Base-by-base conservation (phyloP, 2,329 filamentous ascomycete genomes). In the Coniochaeta hoffmannii region DNA sequence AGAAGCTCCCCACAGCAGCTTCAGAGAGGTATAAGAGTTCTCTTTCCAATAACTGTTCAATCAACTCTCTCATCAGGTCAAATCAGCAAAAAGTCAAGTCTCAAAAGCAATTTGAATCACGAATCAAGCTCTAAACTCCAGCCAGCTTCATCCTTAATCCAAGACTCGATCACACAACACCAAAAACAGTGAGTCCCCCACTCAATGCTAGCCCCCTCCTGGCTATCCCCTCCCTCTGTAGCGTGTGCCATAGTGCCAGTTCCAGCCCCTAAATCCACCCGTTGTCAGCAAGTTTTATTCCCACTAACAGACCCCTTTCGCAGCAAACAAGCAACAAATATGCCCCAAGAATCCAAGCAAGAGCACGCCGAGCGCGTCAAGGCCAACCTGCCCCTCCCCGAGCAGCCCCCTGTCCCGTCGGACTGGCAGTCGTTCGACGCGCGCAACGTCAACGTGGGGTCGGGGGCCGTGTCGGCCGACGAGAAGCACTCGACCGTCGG, bases 361-460 rank as follows among this genome's bases (percentile, higher is more conserved):
- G 75, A 86, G 55, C 75, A 87, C 70, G 87, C 92, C 66, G 81
- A 85, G 53, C 73, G 88, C 69, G 78, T 78, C 65, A 79, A 86
- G 73, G 73, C 84, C 69, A 90, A 90, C 72, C 84, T 95, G 31
- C 88, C 88, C 53, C 82, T 92, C 53, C 90, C 89, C 17, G 88
- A 93, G 2, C 78, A 92, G 61, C 89, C 89, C 22, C 88, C 88
- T 1, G 74, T 72, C n/a, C 73, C 83, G n/a, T 88, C 87, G 5
- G 89, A 94, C 76, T 91, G 85, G 79, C 85, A 92, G 68, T 89
- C 86, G 0, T 76, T 80, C 53, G 88, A 93, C 64, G 78, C 78
- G 31, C 74, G 81, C 59, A 89, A 74, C 55, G 84, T 89, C 66
- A 87, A 89, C 66, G 83, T 89, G 50, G 87, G 87, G 19, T 68